Evolutionary conservation across 2,329 filamentous ascomycete species (phyloP), one percentile per base, ranked within the genome.

Genomic region (Trichoderma afroharzianum): DNA sequence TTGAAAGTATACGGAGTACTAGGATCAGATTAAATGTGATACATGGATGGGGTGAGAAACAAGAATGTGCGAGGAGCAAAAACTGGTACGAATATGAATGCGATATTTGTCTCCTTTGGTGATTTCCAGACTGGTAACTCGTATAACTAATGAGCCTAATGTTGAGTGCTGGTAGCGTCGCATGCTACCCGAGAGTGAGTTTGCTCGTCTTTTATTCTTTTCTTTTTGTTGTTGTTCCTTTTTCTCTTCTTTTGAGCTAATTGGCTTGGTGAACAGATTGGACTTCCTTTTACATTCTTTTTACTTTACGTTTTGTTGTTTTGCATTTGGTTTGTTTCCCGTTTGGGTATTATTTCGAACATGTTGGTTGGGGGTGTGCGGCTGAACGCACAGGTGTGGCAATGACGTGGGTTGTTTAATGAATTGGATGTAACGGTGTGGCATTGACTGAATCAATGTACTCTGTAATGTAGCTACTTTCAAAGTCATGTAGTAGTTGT

Each of bases 391-490:
- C 14, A 9, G 47, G 47, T 36, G 50, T 55, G 63, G 15, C 47
- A n/a, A 53, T 36, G 63, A 67, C 30, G 63, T 67, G 47, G 30
- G 24, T 39, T 47, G 28, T 43, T 67, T 1, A 24, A 67, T 67
- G 18, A 67, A 33, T 39, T 50, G 33, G 30, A 67, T 67, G 63
- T 67, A 67, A 67, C 63, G 15, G 30, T 50, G 61, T 47, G 61
- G 18, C 26, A 39, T 47, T 57, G 53, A 18, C 14, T 57, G 15
- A 8, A 18, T 28, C 24, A 57, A 18, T 50, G 53, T 57, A 57
- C 53, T 18, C 4, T 1, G 7, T 4, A 9, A 43, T n/a, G 39
- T 43, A 58, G 15, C 26, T 58, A 58, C 26, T 21, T n/a, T n/a
- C 43, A 47, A 21, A 11, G n/a, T 21, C 15, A 32, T 28, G 26